Conservation (phyloP, 306 rosid genomes). For the Fragaria ananassa region DNA sequence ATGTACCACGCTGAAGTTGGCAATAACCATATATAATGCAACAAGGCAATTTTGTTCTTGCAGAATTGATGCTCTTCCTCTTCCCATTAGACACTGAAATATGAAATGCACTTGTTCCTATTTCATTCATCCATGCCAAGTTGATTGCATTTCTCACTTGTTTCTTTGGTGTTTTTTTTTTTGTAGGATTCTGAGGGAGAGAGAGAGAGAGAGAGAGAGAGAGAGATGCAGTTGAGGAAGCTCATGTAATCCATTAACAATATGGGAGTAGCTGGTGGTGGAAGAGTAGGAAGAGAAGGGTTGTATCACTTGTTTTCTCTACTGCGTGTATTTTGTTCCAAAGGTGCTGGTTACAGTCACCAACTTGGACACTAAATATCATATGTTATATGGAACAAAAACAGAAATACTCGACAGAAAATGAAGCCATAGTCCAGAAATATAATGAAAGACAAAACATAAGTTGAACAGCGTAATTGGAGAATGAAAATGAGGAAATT, state of each 20-base stretch:
- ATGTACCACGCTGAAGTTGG: slow-evolving; percentile 4
- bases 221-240: neutral
- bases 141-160: neutral
- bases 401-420: neutral
- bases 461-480: neutral
- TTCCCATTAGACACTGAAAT: neutral
- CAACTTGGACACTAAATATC: neutral
- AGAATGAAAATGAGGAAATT: neutral
- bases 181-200: no score
- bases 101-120: neutral
- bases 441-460: neutral
- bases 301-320: neutral
- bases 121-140: neutral
- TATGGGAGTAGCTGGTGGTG: neutral
- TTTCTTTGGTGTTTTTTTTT: neutral
- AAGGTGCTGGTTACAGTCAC: neutral
- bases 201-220: neutral
- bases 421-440: neutral
- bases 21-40: neutral
- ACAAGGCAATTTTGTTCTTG: neutral
- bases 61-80: neutral
- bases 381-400: no score
- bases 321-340: neutral
- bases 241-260: neutral
- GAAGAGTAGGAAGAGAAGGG: neutral